These are phyloP conservation scores for Sapria himalayana DNA, from an alignment of 345 rosid genomes.

Conservation along the genomic window DNA sequence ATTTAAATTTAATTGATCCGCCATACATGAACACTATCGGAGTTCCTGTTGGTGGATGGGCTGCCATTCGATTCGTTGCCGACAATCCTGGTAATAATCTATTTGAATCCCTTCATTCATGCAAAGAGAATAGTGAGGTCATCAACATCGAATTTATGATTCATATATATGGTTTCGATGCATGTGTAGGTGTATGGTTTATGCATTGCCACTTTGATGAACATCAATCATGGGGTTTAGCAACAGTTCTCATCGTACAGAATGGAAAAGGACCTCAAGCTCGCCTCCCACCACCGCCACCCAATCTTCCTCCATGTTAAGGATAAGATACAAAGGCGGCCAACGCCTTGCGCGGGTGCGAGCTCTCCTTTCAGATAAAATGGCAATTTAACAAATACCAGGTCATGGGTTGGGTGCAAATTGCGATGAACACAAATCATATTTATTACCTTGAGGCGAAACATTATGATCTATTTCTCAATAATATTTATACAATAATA, in stretches of 20 bases:
- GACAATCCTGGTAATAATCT: slow-evolving; percentile 50
- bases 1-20: slow-evolving; percentile 51
- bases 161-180: no score
- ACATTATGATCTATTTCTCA: no score
- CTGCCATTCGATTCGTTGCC: slow-evolving; percentile 55
- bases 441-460: no score
- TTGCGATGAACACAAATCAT: no score
- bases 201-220: slow-evolving; percentile 68
- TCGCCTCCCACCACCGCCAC: slow-evolving; percentile 15
- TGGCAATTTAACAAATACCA: no score
- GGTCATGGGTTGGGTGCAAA: no score
- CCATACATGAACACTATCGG: slow-evolving; percentile 76
- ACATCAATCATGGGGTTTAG: slow-evolving; percentile 76
- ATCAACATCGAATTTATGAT: no score
- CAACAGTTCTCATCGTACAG: slow-evolving; percentile 45
- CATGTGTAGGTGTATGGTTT: slow-evolving; percentile 62
- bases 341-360: no score
- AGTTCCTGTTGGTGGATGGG: slow-evolving; percentile 89
- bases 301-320: slow-evolving; percentile 16
- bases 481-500: no score
- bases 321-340: not conserved
- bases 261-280: slow-evolving; percentile 29
- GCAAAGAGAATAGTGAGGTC: not conserved
- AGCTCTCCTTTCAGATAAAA: no score
- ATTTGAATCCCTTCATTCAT: no score